A percentile compares a stretch with the other conserved stretches of the same genome.
Evolutionary conservation across 306 rosid genomes (phyloP).

Genomic region (Abrus pulchellus): DNA sequence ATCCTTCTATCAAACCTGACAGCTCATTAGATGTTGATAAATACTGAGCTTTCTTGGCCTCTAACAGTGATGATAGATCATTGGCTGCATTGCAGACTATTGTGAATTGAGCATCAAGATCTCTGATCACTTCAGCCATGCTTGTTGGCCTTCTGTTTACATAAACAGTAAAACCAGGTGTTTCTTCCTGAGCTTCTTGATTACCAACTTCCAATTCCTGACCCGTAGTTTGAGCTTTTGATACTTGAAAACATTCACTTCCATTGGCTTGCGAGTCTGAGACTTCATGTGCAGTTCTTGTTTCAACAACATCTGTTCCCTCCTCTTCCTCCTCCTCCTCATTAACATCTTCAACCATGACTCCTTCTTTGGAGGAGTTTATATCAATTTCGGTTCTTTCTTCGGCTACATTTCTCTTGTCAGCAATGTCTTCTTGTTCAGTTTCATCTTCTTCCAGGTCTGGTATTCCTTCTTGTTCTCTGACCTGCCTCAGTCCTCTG

Average conservation of each 20-base stretch:
- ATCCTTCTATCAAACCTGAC: constrained; percentile 64
- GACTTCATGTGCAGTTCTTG: constrained; percentile 49
- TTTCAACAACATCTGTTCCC: constrained; percentile 52
- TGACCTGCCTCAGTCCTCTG: constrained; percentile 73
- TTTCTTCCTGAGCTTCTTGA: constrained; percentile 69
- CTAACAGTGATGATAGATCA: constrained; percentile 78
- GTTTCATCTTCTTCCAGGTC: constrained; percentile 82
- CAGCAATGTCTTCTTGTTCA: constrained; percentile 61
- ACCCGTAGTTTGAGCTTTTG: constrained; percentile 65
- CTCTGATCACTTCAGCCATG: constrained; percentile 87
- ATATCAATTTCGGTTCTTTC: constrained; percentile 55
- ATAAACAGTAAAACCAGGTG: constrained; percentile 85
- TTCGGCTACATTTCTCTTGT: constrained; percentile 54
- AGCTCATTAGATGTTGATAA: constrained; percentile 66
- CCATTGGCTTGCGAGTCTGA: constrained; percentile 47
- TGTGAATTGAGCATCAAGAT: constrained; percentile 80
- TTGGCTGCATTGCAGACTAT: constrained; percentile 74
- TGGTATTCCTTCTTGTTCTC: constrained; percentile 94
- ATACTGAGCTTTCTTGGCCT: constrained; percentile 70
- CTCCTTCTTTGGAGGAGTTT: constrained; percentile 65
- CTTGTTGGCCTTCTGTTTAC: constrained; percentile 82
- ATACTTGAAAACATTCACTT: constrained; percentile 55
- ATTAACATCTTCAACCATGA: constrained; percentile 70
- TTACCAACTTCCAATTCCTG: constrained; percentile 60
- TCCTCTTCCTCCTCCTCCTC: constrained; percentile 58